Evolutionary conservation across 495 filamentous ascomycete genomes (phyloP).

Genomic region (Saxispiralis lemnorum): DNA sequence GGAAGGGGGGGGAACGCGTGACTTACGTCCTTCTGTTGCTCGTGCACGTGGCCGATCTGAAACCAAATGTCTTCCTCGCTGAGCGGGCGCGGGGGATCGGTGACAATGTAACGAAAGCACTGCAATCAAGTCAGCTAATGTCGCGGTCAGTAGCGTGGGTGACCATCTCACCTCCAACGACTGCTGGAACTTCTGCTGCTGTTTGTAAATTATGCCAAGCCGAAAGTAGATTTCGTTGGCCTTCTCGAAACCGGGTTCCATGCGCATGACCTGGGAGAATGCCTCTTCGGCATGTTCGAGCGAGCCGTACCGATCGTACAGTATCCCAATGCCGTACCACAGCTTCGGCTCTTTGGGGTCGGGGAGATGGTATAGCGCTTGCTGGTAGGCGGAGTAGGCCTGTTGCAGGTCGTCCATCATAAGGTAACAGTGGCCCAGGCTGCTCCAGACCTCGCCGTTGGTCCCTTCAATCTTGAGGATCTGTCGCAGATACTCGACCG

Average conservation of each 20-base stretch:
- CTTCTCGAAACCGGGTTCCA: constrained; percentile 97
- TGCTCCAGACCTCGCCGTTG: constrained; percentile 95
- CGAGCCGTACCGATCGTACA: constrained; percentile 94
- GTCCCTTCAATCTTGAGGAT: constrained; percentile 76
- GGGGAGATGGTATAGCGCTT: constrained; percentile 77
- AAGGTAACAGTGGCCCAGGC: constrained; percentile 82
- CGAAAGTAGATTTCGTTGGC: constrained; percentile 99
- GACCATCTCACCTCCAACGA: constrained; percentile 59
- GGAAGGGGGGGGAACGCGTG: constrained; percentile 6
- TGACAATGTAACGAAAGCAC: constrained; percentile 98
- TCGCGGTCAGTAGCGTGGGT: too few relatives aligned
- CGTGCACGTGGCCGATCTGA: constrained; percentile 96
- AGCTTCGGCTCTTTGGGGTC: constrained; percentile 98
- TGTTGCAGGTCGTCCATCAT: constrained; percentile 99
- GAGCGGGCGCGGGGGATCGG: constrained; percentile 75
- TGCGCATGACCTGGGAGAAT: constrained; percentile 96
- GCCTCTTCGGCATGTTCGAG: constrained; percentile 96
- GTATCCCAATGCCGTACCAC: constrained; percentile 97
- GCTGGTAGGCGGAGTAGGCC: constrained; percentile 94
- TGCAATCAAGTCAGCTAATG: constrained; percentile 21
- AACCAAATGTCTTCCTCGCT: constrained; percentile 99
- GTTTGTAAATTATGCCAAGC: constrained; percentile 97
- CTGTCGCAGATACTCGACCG: constrained; percentile 78
- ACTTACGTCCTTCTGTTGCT: constrained; percentile 95
- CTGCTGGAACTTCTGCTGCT: constrained; percentile 83